Base-by-base conservation (phyloP, 345 rosid species). In the Turritis glabra region DNA sequence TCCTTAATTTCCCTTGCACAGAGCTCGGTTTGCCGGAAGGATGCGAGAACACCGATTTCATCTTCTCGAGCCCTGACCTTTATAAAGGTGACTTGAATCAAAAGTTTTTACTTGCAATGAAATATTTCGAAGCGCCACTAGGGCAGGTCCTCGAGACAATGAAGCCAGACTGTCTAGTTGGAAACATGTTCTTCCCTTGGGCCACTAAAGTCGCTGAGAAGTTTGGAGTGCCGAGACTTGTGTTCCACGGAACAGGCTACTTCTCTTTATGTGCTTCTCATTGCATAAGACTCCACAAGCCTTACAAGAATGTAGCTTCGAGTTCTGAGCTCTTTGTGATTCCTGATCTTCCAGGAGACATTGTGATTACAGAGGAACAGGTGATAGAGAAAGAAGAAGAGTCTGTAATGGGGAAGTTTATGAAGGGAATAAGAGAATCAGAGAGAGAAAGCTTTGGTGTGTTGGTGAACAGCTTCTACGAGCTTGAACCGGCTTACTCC, bases 381-480 rank as follows among this genome's bases (percentile, higher is more conserved):
- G n/a, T 89, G 6, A 69, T 23, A 1, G 61, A 57, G 8, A 40
- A 66, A 0, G 53, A 29, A 0, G 54, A 18, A 1, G 84, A 67
- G n/a, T 26, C 48, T 7, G 69, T 17, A 5, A 15, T 76, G 18
- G 63, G 65, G 32, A 71, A 58, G 69, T n/a, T 83, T 3, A 0
- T 61, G 21, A 70, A 54, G 25, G 80, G 29, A 3, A 1, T 46
- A 0, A 73, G 35, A 63, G 91, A 82, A 6, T 71, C 93, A 1
- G 92, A 88, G 60, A 1, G 46, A 5, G 67, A 22, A 33, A 84
- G 95, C 83, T 88, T 56, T 23, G 96, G 95, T 15, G 86, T 86
- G 12, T 19, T 90, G 64, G 68, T 88, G 61, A 92, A 90, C 74
- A 90, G 90, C 68, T 87, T 90, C 80, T 82, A 87, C 3, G 91